Percentiles rank a stretch among this genome's conserved stretches.
phyloP scores from a whole-genome alignment of 768 basidiomycete species.

The Leccinellum albellum region DNA sequence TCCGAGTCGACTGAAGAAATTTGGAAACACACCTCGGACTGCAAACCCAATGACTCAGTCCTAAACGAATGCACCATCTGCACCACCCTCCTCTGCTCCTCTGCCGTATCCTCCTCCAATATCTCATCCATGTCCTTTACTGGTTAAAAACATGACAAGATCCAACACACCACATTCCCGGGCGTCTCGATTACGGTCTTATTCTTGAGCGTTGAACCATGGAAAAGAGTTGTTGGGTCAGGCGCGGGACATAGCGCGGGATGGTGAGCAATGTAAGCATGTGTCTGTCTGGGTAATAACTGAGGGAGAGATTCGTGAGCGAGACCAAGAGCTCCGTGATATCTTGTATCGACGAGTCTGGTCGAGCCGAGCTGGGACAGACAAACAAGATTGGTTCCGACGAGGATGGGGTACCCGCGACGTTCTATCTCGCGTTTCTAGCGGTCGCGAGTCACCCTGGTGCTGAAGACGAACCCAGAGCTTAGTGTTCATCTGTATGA shows the following conservation, averaged over 20 bases:
- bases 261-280: slow-evolving; percentile 98
- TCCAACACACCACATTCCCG: too few relatives aligned
- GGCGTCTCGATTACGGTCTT: too few relatives aligned
- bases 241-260: slow-evolving; percentile 80
- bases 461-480: too few relatives aligned
- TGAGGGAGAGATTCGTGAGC: slow-evolving; percentile 83
- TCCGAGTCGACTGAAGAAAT: too few relatives aligned
- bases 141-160: too few relatives aligned
- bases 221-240: slow-evolving; percentile 81
- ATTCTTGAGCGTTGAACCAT: too few relatives aligned
- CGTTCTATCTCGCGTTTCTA: too few relatives aligned
- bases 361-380: slow-evolving; percentile 53
- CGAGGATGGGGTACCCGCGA: too few relatives aligned
- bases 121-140: slow-evolving; percentile 34
- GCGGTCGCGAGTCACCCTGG: too few relatives aligned
- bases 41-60: slow-evolving; percentile 79
- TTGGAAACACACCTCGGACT: slow-evolving; percentile 68
- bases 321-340: slow-evolving; percentile 96
- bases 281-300: slow-evolving; percentile 94
- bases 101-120: slow-evolving; percentile 79
- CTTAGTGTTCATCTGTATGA: too few relatives aligned
- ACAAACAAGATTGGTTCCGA: too few relatives aligned
- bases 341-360: slow-evolving; percentile 95
- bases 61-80: slow-evolving; percentile 96
- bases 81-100: slow-evolving; percentile 98